These are phyloP conservation scores for Cronartium quercuum DNA, from an alignment of 1,284 basidiomycete genomes.

Conservation along the genomic window DNA sequence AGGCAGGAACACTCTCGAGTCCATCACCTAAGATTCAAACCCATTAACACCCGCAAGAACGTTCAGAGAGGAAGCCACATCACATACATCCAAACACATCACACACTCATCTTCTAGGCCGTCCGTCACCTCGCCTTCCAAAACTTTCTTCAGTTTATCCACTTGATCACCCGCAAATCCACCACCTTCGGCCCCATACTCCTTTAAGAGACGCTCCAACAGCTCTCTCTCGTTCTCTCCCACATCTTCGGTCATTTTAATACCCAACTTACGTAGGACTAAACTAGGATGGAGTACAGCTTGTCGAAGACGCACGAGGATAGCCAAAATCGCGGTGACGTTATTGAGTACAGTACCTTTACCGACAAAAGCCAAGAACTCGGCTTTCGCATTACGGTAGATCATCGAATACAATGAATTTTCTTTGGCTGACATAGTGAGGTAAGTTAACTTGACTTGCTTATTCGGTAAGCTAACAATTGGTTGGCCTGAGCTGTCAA, in stretches of 20 bases:
- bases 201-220: not conserved
- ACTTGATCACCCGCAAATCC: constrained; percentile 13
- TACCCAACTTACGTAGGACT: constrained; percentile 18
- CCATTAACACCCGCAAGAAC: not conserved
- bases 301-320: constrained; percentile 23
- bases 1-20: constrained; percentile 29
- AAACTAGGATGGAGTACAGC: constrained; percentile 24
- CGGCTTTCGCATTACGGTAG: constrained; percentile 33
- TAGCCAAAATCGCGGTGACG: constrained; percentile 19
- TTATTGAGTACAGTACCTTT: constrained; percentile 25
- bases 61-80: not conserved
- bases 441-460: constrained; percentile 45
- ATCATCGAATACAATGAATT: constrained; percentile 25
- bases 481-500: constrained; percentile 73
- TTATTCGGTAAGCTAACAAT: constrained; percentile 81
- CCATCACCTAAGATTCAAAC: constrained; percentile 19
- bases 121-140: constrained; percentile 12
- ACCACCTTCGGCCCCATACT: not conserved
- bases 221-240: not conserved
- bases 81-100: constrained; percentile 29
- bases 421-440: constrained; percentile 19
- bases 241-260: not conserved
- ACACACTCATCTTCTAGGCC: constrained; percentile 21
- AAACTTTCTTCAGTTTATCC: constrained; percentile 12
- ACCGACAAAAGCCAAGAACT: constrained; percentile 18